These are phyloP conservation scores for Golovinomyces cichoracearum DNA, from an alignment of 2,329 filamentous ascomycete species.

Conservation along the genomic window DNA sequence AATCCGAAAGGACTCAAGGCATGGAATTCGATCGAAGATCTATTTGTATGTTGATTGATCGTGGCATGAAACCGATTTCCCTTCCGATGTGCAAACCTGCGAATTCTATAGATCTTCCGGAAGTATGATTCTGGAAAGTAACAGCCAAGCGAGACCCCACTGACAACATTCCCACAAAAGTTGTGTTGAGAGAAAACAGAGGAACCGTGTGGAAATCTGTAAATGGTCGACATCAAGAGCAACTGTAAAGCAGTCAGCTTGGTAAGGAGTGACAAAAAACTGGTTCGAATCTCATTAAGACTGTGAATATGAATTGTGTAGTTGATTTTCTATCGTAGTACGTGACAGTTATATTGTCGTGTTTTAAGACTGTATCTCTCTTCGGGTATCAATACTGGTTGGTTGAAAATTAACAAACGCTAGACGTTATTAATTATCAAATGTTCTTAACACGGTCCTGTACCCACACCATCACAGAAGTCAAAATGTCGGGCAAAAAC, in stretches of 20 bases:
- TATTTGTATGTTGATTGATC: conserved; percentile 7
- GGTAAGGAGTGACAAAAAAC: no score
- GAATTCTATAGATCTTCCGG: background rate
- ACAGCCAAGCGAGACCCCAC: no score
- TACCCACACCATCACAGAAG: no score
- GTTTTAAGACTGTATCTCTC: no score
- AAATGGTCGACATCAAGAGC: conserved; percentile 14
- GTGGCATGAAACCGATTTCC: conserved; percentile 9
- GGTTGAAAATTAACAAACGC: background rate
- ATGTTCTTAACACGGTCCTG: background rate
- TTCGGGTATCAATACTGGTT: background rate
- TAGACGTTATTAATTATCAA: background rate
- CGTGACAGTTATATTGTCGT: background rate
- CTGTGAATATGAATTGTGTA: no score
- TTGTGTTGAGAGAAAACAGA: no score
- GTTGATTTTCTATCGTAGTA: background rate
- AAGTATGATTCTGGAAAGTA: background rate
- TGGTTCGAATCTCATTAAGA: no score
- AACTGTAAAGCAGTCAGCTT: background rate
- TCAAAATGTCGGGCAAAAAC: background rate
- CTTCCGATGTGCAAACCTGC: conserved; percentile 1
- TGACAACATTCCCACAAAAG: conserved; percentile 5
- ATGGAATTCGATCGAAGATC: conserved; percentile 22
- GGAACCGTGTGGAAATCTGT: conserved; percentile 7
- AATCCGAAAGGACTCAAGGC: conserved; percentile 12